Conservation (phyloP, 352 stramenopile species). For the Elongisporangium anandrum region DNA sequence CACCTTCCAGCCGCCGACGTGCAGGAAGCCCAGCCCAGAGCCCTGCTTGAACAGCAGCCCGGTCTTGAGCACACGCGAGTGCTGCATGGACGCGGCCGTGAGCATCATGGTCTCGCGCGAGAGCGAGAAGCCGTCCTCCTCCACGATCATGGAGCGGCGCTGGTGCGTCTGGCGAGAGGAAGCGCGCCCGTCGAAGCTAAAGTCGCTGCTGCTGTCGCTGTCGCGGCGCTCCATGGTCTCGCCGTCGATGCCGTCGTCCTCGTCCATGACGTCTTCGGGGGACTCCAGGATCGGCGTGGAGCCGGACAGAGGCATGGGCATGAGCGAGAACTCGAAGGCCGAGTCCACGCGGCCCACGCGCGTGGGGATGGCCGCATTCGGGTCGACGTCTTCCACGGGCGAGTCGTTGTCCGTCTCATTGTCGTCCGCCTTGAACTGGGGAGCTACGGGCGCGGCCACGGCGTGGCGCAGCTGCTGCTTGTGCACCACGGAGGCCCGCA, state of each 20-base stretch:
- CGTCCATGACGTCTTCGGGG: constrained; percentile 7
- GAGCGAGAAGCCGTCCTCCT: constrained; percentile 60
- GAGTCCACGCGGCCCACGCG: not conserved
- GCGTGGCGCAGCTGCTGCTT: not conserved
- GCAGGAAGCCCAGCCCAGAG: constrained; percentile 34
- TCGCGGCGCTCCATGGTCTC: constrained; percentile 17
- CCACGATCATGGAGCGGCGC: constrained; percentile 57
- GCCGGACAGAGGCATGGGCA: constrained; percentile 9
- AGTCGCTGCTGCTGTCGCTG: constrained; percentile 28
- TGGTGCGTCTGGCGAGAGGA: constrained; percentile 27
- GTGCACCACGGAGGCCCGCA: not conserved
- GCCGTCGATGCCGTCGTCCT: constrained; percentile 7
- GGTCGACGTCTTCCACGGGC: not conserved
- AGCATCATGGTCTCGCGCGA: constrained; percentile 49
- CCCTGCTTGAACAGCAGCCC: constrained; percentile 75
- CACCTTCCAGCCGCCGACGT: constrained; percentile 67
- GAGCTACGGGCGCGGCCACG: not conserved
- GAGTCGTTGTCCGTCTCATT: not conserved
- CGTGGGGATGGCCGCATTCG: not conserved
- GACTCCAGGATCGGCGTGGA: constrained; percentile 14
- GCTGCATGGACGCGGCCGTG: constrained; percentile 29
- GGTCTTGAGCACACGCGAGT: constrained; percentile 52
- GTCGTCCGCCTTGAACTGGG: not conserved
- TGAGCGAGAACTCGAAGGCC: not conserved
- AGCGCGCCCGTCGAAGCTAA: constrained; percentile 15